A percentile compares a stretch with the other conserved stretches of the same genome.
Evolutionary conservation across 2,329 filamentous ascomycete genomes (phyloP).

Genomic region (Fusarium sp.): DNA sequence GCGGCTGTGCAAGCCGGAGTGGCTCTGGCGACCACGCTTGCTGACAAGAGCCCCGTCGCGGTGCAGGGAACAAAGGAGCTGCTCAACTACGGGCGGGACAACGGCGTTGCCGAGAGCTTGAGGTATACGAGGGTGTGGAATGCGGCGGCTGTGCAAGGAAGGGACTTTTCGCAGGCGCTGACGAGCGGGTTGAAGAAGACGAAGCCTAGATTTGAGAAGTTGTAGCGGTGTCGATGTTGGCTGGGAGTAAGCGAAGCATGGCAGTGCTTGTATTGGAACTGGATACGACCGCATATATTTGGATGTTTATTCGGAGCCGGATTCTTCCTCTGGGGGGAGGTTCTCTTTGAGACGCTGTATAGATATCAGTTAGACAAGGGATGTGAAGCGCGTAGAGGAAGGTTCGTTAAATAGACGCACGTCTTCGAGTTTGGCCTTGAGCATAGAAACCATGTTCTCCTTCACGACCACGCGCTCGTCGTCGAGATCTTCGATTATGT

Average conservation of each 20-base stretch:
- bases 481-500: slow-evolving; percentile 83
- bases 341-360: slow-evolving; percentile 63
- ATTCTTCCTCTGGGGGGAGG: slow-evolving; percentile 62
- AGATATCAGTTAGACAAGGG: slow-evolving; percentile 20
- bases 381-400: neutral
- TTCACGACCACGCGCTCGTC: slow-evolving; percentile 81
- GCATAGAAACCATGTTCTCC: slow-evolving; percentile 73
- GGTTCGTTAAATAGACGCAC: slow-evolving; percentile 56
- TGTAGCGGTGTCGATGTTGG: slow-evolving; percentile 59
- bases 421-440: slow-evolving; percentile 76
- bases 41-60: slow-evolving; percentile 86
- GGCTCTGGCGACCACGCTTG: slow-evolving; percentile 72
- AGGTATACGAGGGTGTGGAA: slow-evolving; percentile 92
- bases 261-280: neutral
- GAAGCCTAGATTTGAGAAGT: slow-evolving; percentile 85
- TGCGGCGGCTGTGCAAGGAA: slow-evolving; percentile 80
- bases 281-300: neutral
- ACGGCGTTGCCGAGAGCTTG: slow-evolving; percentile 80
- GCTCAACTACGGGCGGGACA: slow-evolving; percentile 83
- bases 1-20: slow-evolving; percentile 71
- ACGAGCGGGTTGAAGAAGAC: slow-evolving; percentile 80
- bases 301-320: slow-evolving; percentile 58
- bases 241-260: neutral
- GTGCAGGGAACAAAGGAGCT: slow-evolving; percentile 90
- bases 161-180: slow-evolving; percentile 79